Evolutionary conservation across 148 eudicot species (phyloP), one percentile per base, ranked within the genome.

Genomic region (Chenopodium berlandieri): DNA sequence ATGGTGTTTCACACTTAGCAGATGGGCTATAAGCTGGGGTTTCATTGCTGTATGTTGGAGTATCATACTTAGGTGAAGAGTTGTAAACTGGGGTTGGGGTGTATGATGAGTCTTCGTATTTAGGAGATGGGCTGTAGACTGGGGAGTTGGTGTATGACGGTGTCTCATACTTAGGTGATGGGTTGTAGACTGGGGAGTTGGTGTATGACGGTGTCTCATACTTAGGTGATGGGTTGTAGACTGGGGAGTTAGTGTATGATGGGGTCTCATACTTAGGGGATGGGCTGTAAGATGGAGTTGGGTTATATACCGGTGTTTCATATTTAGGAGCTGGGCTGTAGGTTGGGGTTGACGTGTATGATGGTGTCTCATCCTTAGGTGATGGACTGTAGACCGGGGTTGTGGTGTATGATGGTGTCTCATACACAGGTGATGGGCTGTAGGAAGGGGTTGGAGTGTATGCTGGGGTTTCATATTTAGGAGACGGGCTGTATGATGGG

Each of bases 131-230:
- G 6, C 30, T 71, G 30, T 71, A 71, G 4, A 1, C 4, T 44
- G 54, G 14, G 44, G 27, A 6, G 22, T 52, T 14, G 1, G 30
- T 71, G 75, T 71, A 71, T 71, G 52, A 44, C 7, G 52, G 75
- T 25, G 52, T 44, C 13, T 71, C 75, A n/a, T 71, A 44, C 27
- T 44, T 71, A 40, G 75, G 75, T 20, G 75, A 71, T 20, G 75
- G 54, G 10, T 12, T 72, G 30, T 72, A 72, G 1, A 3, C 14
- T 44, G 56, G 14, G 16, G 16, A 7, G 0, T 54, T 54, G 5
- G 75, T 72, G 27, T 72, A 46, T 40, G 54, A 40, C 11, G 75
- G 75, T 1, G 52, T 72, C 22, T 44, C 54, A 4, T 46, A 72
- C 16, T 58, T 60, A 14, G 70, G 82, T 2, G 70, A 20, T 2